phyloP scores from a whole-genome alignment of 2,329 filamentous ascomycete genomes.

The Epichloe sp. region DNA sequence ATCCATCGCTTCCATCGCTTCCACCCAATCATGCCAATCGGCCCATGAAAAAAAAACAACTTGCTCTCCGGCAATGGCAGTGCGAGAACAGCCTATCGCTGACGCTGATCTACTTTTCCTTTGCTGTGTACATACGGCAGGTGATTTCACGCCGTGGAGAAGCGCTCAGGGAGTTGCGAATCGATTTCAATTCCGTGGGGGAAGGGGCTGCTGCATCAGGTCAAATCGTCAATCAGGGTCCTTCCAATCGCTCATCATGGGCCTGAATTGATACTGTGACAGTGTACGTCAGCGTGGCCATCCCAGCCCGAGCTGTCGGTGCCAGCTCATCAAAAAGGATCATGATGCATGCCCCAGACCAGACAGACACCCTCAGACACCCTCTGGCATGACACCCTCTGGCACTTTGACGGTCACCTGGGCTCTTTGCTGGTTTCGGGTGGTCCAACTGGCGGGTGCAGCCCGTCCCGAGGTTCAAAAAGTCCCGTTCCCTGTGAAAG shows the following conservation, averaged over 20 bases:
- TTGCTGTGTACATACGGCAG: not conserved
- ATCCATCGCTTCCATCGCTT: not conserved
- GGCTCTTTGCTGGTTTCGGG: not conserved
- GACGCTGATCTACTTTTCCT: not conserved
- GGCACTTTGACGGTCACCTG: slow-evolving; percentile 3
- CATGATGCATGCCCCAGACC: not conserved
- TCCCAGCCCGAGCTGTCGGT: slow-evolving; percentile 3
- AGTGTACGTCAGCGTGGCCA: slow-evolving; percentile 1
- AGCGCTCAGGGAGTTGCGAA: no score
- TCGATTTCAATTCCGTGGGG: not conserved
- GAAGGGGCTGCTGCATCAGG: not conserved
- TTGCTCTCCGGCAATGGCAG: not conserved
- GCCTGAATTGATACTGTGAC: not conserved
- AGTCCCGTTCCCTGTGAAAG: no score
- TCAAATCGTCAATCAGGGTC: not conserved
- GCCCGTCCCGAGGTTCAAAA: not conserved
- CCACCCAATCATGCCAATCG: not conserved
- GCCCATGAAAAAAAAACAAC: not conserved
- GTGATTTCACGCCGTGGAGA: not conserved
- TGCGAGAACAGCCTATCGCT: not conserved
- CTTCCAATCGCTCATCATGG: not conserved
- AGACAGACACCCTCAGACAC: not conserved
- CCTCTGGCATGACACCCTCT: not conserved
- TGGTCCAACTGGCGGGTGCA: not conserved
- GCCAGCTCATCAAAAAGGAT: slow-evolving; percentile 4